phyloP scores from a whole-genome alignment of 1,284 basidiomycete species.

The Irpex lacteus region DNA sequence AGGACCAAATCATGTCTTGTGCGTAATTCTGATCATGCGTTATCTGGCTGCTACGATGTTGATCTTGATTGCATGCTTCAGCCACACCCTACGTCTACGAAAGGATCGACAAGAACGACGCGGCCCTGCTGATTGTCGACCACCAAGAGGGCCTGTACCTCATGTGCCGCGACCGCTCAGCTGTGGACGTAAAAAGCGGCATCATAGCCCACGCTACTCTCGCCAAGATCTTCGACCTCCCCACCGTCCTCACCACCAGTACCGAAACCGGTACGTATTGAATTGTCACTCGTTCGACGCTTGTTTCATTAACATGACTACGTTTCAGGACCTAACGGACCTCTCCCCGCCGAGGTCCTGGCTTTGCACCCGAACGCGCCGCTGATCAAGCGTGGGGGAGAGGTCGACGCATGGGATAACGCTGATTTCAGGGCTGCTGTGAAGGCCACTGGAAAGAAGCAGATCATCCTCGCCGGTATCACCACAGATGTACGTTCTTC shows the following conservation, averaged over 20 bases:
- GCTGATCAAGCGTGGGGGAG: constrained; percentile 42
- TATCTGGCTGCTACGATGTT: too few species aligned
- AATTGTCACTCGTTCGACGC: too few species aligned
- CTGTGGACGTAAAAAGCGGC: constrained; percentile 39
- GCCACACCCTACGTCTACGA: constrained; percentile 30
- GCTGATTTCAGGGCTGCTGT: constrained; percentile 44
- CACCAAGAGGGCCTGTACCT: constrained; percentile 47
- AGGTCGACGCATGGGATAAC: constrained; percentile 51
- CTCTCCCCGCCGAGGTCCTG: constrained; percentile 40
- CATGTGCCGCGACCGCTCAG: constrained; percentile 36
- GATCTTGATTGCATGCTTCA: too few species aligned
- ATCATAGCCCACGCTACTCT: constrained; percentile 44
- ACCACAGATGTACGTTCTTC: constrained; percentile 40
- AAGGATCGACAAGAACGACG: constrained; percentile 42
- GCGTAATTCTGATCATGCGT: too few species aligned
- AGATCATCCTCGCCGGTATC: constrained; percentile 47
- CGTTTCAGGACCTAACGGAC: constrained; percentile 41
- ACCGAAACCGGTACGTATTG: constrained; percentile 34
- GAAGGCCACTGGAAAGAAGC: constrained; percentile 44
- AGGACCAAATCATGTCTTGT: too few species aligned
- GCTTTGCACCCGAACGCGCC: constrained; percentile 43
- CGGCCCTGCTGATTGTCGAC: constrained; percentile 42
- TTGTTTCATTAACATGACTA: too few species aligned
- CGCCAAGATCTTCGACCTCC: constrained; percentile 41
- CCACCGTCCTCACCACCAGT: constrained; percentile 43